Conservation (phyloP, 129 eudicot genomes). For the Scalesia atractyloides region DNA sequence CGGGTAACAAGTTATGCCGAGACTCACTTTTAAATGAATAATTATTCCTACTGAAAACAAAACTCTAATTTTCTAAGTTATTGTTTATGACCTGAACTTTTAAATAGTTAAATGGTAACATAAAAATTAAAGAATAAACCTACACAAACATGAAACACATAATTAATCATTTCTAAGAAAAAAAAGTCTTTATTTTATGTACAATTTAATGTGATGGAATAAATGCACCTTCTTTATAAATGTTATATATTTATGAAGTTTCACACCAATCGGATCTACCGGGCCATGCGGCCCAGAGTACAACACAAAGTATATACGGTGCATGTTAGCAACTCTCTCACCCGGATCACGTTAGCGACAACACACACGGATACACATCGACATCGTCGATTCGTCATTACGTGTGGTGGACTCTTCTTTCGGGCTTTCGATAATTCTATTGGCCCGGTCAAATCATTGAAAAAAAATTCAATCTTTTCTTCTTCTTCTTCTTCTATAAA, state of each 20-base stretch:
- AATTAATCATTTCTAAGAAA: background rate
- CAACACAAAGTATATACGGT: constrained; percentile 2
- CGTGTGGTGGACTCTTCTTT: background rate
- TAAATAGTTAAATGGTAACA: too few species aligned
- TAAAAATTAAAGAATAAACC: too few species aligned
- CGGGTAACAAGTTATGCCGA: too few species aligned
- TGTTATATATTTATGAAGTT: background rate
- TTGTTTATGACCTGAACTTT: too few species aligned
- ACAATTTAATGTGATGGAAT: background rate
- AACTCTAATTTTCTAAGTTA: too few species aligned
- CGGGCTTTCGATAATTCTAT: constrained; percentile 14
- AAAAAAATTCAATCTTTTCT: constrained; percentile 6
- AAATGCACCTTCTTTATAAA: background rate
- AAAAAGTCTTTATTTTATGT: too few species aligned
- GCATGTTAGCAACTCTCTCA: constrained; percentile 1
- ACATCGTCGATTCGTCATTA: constrained; percentile 6
- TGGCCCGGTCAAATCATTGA: background rate
- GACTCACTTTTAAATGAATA: too few species aligned
- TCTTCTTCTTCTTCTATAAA: constrained; percentile 12
- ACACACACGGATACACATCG: background rate
- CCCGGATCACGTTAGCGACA: constrained; percentile 8
- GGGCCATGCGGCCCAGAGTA: background rate
- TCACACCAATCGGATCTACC: background rate
- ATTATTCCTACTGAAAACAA: too few species aligned
- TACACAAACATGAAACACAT: background rate